Evolutionary conservation across 768 basidiomycete genomes (phyloP), one percentile per base, ranked within the genome.

Genomic region (Leucosporidium scottii): DNA sequence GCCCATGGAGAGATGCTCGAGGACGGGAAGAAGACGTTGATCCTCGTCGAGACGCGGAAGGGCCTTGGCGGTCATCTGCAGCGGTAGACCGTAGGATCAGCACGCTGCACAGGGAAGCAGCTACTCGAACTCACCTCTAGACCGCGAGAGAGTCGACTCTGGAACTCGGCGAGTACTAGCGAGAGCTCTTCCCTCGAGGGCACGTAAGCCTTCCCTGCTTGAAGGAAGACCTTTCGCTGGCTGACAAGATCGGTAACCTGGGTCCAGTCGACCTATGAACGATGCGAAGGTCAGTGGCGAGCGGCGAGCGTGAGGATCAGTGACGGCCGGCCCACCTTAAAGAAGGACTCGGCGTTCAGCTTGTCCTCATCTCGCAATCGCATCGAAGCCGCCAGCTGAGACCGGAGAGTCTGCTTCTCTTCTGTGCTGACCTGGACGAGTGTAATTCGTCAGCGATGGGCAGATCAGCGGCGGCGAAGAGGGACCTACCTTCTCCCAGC

Each of bases 11-110:
- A 99, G 83, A 77, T 96, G 92, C 68, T 88, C 84, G 20, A 99
- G 84, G 62, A 99, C 85, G 25, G 93, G 93, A 7, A 91, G 79
- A 15, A 99, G 80, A 31, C 96, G 88, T 23, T 88, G 88, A 76
- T 98, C 96, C 78, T 97, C 94, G 74, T 98, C 93, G 67, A 99
- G 82, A 21, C 91, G 85, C 3, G 93, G 93, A 9, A 98, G 83
- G 28, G 86, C 84, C 76, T 87, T 88, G 5, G 92, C 86, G 9
- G 93, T 97, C 63, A 84, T 76, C 93, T 98, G 72, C 49, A 62
- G 62, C 44, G 30, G 25, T 57, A 20, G 31, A 53, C 31, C 10
- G 13, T 6, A 1, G 56, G 34, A 28, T 23, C 49, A 36, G 47
- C 64, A 23, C 18, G n/a, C 25, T 10, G 3, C 44, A 36, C 39